Base-by-base conservation (phyloP, 2,329 filamentous ascomycete species). In the Penicillium sp. region DNA sequence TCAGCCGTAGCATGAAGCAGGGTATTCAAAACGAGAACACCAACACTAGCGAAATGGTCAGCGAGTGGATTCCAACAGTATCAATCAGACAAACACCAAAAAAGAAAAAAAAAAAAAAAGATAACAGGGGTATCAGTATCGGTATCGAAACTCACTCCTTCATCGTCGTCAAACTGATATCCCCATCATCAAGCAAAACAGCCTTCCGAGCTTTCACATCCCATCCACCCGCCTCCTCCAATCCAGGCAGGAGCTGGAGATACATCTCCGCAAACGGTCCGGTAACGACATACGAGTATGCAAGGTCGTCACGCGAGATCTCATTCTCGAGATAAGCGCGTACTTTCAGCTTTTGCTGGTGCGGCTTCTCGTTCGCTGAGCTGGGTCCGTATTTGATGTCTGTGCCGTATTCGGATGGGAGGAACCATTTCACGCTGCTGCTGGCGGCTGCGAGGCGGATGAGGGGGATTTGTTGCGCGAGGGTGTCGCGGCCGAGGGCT, bases 261-360 rank as follows among this genome's bases (percentile, higher is more conserved):
- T 77, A 87, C 63, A 85, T 75, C 53, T 87, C 84, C 27, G 79
- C 78, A 56, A 85, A 88, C 0, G 85, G 85, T 0, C 85, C 85
- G 0, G 84, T 87, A 4, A 88, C 85, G 0, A 88, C 70, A 62
- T 84, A 88, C 0, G 85, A 87, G 48, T 84, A 76, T 41, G 80
- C 75, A 22, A 88, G 63, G 7, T 75, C 68, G 56, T 75, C 74
- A 3, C 58, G 58, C 12, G 79, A 61, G n/a, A 76, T 69, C 30
- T 78, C 77, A 3, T 66, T 58, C 34, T 76, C 74, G 28, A 87
- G 74, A 27, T 78, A 78, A 48, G 77, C 79, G 50, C 86, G 77
- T n/a, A 88, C 82, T 60, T 82, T 80, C 45, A 88, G 75, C 66
- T 89, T 89, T 47, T 76, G 68, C 69, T 88, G 85, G 62, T 89